These are phyloP conservation scores for Cercospora janseana DNA, from an alignment of 2,329 filamentous ascomycete species.

Conservation along the genomic window DNA sequence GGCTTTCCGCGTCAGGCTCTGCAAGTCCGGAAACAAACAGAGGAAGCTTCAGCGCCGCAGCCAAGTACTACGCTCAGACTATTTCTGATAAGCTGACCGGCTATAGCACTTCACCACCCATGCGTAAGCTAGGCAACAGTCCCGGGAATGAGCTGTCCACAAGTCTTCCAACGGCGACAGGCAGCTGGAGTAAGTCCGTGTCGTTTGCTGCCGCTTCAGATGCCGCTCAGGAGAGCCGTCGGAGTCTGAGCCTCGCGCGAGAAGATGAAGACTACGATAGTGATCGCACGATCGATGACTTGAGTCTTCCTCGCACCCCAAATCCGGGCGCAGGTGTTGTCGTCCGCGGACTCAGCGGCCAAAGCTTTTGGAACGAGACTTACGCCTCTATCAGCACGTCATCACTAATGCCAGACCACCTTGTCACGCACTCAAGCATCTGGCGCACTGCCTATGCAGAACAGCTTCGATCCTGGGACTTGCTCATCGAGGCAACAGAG, in stretches of 20 bases:
- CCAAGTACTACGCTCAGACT: slow-evolving; percentile 37
- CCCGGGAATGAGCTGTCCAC: slow-evolving; percentile 34
- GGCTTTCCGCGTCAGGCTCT: slow-evolving; percentile 31
- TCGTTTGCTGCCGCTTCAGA: slow-evolving; percentile 39
- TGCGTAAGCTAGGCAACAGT: slow-evolving; percentile 29
- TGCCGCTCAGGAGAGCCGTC: slow-evolving; percentile 33
- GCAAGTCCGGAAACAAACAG: slow-evolving; percentile 36
- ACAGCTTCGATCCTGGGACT: slow-evolving; percentile 58
- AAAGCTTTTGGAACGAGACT: slow-evolving; percentile 54
- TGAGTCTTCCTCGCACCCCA: slow-evolving; percentile 33
- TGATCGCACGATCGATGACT: slow-evolving; percentile 40
- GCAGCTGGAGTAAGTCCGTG: slow-evolving; percentile 48
- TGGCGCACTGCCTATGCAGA: slow-evolving; percentile 60
- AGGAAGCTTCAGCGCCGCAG: slow-evolving; percentile 37
- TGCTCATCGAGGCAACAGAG: slow-evolving; percentile 56
- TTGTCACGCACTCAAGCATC: slow-evolving; percentile 49
- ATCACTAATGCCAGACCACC: slow-evolving; percentile 51
- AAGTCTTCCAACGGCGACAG: slow-evolving; percentile 34
- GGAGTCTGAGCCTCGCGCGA: slow-evolving; percentile 31
- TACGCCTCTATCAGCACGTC: slow-evolving; percentile 38
- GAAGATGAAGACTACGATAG: slow-evolving; percentile 36
- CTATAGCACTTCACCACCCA: slow-evolving; percentile 36
- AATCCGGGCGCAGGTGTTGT: slow-evolving; percentile 42
- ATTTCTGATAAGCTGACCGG: slow-evolving; percentile 36
- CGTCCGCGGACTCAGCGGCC: slow-evolving; percentile 56